These are phyloP conservation scores for Suillus hirtellus DNA, from an alignment of 768 basidiomycete genomes.

Conservation along the genomic window DNA sequence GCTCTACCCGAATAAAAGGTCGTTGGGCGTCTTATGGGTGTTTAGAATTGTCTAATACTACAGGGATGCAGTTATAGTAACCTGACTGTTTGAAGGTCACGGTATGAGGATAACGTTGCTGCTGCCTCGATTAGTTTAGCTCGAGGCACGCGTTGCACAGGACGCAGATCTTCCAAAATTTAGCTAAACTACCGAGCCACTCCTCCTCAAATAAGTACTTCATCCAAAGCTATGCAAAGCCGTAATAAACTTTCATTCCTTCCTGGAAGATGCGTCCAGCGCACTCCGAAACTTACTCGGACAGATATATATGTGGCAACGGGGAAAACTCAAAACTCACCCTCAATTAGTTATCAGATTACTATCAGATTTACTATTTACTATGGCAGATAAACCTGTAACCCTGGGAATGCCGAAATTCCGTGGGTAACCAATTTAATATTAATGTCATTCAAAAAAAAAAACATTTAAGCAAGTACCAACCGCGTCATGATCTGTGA, in stretches of 20 bases:
- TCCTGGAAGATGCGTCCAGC: not conserved
- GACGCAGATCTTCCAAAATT: slow-evolving; percentile 16
- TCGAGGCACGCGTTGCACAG: slow-evolving; percentile 10
- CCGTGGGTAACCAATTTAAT: slow-evolving; percentile 7
- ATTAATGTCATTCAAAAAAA: not conserved
- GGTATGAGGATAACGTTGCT: slow-evolving; percentile 11
- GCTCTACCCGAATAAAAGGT: slow-evolving; percentile 14
- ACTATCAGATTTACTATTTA: not conserved
- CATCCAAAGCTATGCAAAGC: not conserved
- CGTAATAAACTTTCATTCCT: not conserved
- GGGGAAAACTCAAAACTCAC: not conserved
- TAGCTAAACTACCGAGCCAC: not conserved
- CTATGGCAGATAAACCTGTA: slow-evolving; percentile 9
- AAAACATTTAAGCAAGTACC: not conserved
- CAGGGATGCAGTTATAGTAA: not conserved
- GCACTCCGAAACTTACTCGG: not conserved
- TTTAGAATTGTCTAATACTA: not conserved
- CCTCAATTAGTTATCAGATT: slow-evolving; percentile 4
- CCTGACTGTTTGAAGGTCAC: slow-evolving; percentile 2
- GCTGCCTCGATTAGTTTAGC: slow-evolving; percentile 14
- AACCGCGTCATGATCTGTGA: slow-evolving; percentile 4
- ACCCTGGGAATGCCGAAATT: slow-evolving; percentile 12
- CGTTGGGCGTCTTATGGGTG: not conserved
- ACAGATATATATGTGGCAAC: not conserved
- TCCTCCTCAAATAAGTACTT: slow-evolving; percentile 7